phyloP scores from a whole-genome alignment of 2,329 filamentous ascomycete species.

The Pyrenophora graminea region DNA sequence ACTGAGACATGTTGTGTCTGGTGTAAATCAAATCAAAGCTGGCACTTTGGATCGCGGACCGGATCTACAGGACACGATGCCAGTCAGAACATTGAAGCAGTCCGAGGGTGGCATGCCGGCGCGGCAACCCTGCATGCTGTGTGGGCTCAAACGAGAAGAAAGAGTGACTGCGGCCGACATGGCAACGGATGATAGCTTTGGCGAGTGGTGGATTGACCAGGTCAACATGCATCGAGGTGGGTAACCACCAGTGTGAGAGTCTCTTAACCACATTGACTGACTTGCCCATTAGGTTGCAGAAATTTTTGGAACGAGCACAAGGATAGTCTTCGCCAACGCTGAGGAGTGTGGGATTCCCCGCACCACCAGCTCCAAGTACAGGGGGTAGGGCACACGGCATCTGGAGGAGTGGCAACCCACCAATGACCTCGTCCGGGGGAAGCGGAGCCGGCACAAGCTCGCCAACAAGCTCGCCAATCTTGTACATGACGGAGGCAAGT shows the following conservation, averaged over 20 bases:
- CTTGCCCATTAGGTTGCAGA: constrained; percentile 62
- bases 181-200: constrained; percentile 85
- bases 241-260: not conserved
- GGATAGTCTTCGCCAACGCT: constrained; percentile 69
- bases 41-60: constrained; percentile 60
- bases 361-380: not conserved
- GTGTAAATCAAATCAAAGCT: constrained; percentile 58
- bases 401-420: not conserved
- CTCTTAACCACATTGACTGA: constrained; percentile 36
- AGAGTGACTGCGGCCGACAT: constrained; percentile 75
- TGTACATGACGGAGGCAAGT: constrained; percentile 5
- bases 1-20: constrained; percentile 72
- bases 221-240: constrained; percentile 67
- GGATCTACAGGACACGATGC: constrained; percentile 71
- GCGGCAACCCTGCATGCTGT: constrained; percentile 77
- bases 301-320: constrained; percentile 86
- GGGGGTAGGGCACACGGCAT: constrained; percentile 2
- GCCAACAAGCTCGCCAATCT: not conserved
- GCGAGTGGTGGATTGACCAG: constrained; percentile 91
- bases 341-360: constrained; percentile 16
- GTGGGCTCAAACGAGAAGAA: constrained; percentile 87
- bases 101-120: constrained; percentile 72
- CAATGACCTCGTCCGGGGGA: constrained; percentile 13
- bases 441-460: constrained; percentile 2
- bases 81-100: constrained; percentile 65